phyloP scores from a whole-genome alignment of 2,329 filamentous ascomycete species.

The Alternaria rosae region DNA sequence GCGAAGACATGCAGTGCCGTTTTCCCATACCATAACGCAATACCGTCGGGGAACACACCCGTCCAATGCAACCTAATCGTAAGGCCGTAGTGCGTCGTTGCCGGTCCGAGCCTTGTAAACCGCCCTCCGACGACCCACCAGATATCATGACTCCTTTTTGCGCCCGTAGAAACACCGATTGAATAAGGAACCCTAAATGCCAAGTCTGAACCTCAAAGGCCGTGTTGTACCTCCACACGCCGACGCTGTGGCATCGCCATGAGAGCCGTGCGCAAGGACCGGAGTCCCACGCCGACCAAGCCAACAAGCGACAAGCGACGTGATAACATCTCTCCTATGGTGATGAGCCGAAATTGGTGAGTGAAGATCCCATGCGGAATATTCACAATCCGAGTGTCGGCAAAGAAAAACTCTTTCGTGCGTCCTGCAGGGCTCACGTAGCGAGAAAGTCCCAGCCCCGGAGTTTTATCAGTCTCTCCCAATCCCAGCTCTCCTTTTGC shows the following conservation, averaged over 20 bases:
- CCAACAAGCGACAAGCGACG: background rate
- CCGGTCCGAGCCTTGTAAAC: conserved; percentile 13
- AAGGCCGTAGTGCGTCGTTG: conserved; percentile 21
- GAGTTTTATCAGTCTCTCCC: conserved; percentile 66
- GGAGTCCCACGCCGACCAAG: background rate
- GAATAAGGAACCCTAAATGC: conserved; percentile 8
- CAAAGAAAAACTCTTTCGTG: background rate
- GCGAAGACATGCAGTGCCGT: conserved; percentile 11
- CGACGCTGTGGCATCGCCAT: conserved; percentile 1
- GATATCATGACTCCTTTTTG: conserved; percentile 18
- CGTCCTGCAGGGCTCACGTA: conserved; percentile 52
- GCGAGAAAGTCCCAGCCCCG: conserved; percentile 69
- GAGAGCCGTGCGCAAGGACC: conserved; percentile 6
- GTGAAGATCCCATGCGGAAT: background rate
- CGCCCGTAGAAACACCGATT: conserved; percentile 12
- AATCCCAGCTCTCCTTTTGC: conserved; percentile 59
- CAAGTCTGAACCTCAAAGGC: conserved; percentile 1
- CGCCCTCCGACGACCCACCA: conserved; percentile 8
- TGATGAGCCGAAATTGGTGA: background rate
- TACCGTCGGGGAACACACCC: conserved; percentile 19
- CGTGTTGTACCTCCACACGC: conserved; percentile 9
- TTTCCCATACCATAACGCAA: conserved; percentile 17
- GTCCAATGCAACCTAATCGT: conserved; percentile 25
- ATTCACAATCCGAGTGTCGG: background rate
- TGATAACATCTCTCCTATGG: background rate